phyloP scores from a whole-genome alignment of 331 rosid genomes.

The Acacia concinna region DNA sequence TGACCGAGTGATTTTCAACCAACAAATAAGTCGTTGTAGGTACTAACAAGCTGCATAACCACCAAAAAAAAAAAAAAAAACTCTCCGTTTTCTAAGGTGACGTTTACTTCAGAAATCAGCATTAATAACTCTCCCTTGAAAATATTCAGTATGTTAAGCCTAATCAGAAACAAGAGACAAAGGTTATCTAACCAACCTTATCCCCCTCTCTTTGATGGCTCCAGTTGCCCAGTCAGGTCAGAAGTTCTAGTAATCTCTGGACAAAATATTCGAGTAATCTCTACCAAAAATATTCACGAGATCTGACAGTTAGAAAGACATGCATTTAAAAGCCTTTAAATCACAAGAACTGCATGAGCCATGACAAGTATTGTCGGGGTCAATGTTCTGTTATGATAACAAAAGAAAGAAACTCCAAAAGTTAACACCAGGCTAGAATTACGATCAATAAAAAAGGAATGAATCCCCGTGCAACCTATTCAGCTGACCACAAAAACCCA shows the following conservation, averaged over 20 bases:
- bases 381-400: slow-evolving; percentile 38
- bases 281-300: slow-evolving; percentile 32
- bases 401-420: slow-evolving; percentile 43
- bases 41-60: slow-evolving; percentile 62
- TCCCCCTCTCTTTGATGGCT: slow-evolving; percentile 33
- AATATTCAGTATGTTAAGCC: slow-evolving; percentile 26
- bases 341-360: slow-evolving; percentile 79
- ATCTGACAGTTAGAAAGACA: slow-evolving; percentile 36
- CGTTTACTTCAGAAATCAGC: slow-evolving; percentile 9
- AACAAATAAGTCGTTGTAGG: slow-evolving; percentile 51
- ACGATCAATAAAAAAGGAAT: slow-evolving; percentile 5
- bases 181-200: slow-evolving; percentile 51
- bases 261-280: slow-evolving; percentile 8
- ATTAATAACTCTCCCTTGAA: slow-evolving; percentile 30
- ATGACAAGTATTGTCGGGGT: slow-evolving; percentile 46
- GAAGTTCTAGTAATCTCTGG: slow-evolving; percentile 44
- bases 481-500: slow-evolving; percentile 27
- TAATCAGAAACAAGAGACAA: slow-evolving; percentile 23
- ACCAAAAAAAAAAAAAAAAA: background rate
- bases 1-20: background rate
- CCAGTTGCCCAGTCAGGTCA: slow-evolving; percentile 40
- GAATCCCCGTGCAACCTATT: slow-evolving; percentile 38
- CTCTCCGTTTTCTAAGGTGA: slow-evolving; percentile 32
- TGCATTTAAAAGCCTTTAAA: slow-evolving; percentile 35
- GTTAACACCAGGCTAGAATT: slow-evolving; percentile 28